Conservation (phyloP, 768 basidiomycete genomes). For the Leccinum ochraceum region DNA sequence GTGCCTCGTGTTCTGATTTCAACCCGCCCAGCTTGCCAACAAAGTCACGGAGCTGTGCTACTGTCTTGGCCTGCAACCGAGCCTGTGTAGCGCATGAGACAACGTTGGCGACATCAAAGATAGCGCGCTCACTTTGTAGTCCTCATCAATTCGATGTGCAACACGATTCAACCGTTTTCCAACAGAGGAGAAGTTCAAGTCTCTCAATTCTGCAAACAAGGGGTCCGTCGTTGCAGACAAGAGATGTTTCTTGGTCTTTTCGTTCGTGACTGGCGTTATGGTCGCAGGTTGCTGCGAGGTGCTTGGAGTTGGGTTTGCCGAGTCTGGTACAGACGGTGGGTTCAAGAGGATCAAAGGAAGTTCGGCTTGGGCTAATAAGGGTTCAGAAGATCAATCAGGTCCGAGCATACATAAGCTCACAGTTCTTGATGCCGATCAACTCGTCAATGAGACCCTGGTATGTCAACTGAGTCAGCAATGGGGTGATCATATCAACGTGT, state of each 20-base stretch:
- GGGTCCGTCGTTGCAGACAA: conserved; percentile 78
- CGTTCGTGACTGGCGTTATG: conserved; percentile 59
- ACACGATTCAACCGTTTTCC: conserved; percentile 79
- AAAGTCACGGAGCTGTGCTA: conserved; percentile 90
- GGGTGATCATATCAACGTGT: conserved; percentile 92
- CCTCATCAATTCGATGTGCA: conserved; percentile 84
- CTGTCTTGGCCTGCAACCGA: conserved; percentile 84
- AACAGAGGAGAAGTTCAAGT: conserved; percentile 90
- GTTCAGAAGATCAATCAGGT: conserved; percentile 1
- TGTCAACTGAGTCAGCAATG: conserved; percentile 91
- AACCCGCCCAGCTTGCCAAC: conserved; percentile 93
- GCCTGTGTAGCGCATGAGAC: conserved; percentile 45
- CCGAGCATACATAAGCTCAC: conserved; percentile 45
- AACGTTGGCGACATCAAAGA: not conserved
- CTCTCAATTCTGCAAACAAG: conserved; percentile 79
- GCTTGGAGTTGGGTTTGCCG: conserved; percentile 34
- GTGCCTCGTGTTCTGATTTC: conserved; percentile 87
- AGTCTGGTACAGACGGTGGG: conserved; percentile 50
- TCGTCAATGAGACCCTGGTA: conserved; percentile 97
- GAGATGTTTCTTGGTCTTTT: conserved; percentile 88
- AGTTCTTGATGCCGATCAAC: conserved; percentile 84
- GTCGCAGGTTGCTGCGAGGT: conserved; percentile 45
- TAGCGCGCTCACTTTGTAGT: conserved; percentile 70
- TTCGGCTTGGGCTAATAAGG: conserved; percentile 67
- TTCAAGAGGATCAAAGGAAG: conserved; percentile 70